Percentiles rank a stretch among this genome's conserved stretches.
Evolutionary conservation across 306 rosid species (phyloP).

Genomic region (Corylus avellana): DNA sequence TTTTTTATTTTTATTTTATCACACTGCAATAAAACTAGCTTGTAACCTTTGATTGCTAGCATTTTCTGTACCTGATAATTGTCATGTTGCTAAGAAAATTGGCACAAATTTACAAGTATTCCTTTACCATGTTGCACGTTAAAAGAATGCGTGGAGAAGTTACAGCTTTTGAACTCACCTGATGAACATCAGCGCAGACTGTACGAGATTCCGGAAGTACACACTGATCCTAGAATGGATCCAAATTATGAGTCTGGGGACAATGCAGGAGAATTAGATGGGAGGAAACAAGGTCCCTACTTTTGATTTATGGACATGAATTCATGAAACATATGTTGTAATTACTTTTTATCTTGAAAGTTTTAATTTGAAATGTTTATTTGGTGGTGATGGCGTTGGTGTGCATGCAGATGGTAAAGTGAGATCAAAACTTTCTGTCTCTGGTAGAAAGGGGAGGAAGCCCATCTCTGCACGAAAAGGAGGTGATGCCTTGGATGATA

Average conservation of each 20-base stretch:
- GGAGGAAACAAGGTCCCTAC: conserved; percentile 62
- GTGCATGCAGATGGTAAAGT: conserved; percentile 59
- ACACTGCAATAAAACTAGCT: neutral
- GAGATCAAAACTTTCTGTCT: conserved; percentile 40
- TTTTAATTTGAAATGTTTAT: conserved; percentile 29
- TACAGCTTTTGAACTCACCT: conserved; percentile 66
- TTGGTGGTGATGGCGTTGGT: conserved; percentile 38
- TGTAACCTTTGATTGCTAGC: neutral
- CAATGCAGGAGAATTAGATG: conserved; percentile 48
- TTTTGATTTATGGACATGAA: conserved; percentile 24
- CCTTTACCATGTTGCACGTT: conserved; percentile 80
- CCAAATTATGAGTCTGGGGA: conserved; percentile 68
- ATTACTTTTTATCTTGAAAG: conserved; percentile 12
- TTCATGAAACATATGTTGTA: conserved; percentile 9
- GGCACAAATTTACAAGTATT: conserved; percentile 31
- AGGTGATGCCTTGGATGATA: conserved; percentile 34
- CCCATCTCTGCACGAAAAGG: conserved; percentile 43
- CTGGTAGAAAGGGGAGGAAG: conserved; percentile 45
- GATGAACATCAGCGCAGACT: conserved; percentile 78
- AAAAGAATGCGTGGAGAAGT: conserved; percentile 69
- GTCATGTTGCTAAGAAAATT: conserved; percentile 17
- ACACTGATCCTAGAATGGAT: conserved; percentile 75
- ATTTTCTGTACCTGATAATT: conserved; percentile 15
- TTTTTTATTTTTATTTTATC: neutral
- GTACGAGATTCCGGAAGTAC: conserved; percentile 60